Base-by-base conservation (phyloP, 768 basidiomycete genomes). In the Mycena chlorophos region DNA sequence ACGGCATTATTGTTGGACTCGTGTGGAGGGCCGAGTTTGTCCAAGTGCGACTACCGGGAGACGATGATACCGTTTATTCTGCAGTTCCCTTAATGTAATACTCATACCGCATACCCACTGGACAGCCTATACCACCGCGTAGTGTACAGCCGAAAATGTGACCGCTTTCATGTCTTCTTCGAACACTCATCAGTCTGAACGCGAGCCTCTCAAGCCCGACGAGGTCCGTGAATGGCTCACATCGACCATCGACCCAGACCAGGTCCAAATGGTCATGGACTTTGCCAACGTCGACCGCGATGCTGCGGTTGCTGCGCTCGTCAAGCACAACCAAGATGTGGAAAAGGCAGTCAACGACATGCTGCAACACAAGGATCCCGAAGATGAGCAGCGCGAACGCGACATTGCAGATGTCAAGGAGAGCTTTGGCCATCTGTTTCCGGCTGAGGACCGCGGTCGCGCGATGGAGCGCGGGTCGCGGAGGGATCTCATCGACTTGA, bases 21-120 rank as follows among this genome's bases (percentile, higher is more conserved):
- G 5, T 88, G 87, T 58, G 84, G 83, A 14, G 80, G 73, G 16
- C 61, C 51, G 14, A 73, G 71, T 4, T 67, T 83, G 39, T 69
- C 75, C 38, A 51, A 71, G 1, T 90, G 88, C 65, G 80, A 75
- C 57, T 89, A 87, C 87, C 82, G 85, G 64, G 42, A 54, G 20
- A 56, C 59, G 43, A 86, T 89, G 82, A 86, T 84, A 69, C 63
- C 65, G 42, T 86, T 76, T 64, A 88, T 90, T 55, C 68, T 88
- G 56, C 70, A 70, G 22, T 90, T 80, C 67, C 88, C 88, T 28
- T 89, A 68, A 79, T 40, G 25, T 20, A 4, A n/a, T 19, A 45
- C 56, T 45, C 38, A 16, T 43, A n/a, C 14, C 45, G 19, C 54
- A 42, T 52, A 53, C 50, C 51, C 40, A 40, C 40, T 19, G 43